Base-by-base conservation (phyloP, 805 yeast species). In the Metschnikowia sp. region DNA sequence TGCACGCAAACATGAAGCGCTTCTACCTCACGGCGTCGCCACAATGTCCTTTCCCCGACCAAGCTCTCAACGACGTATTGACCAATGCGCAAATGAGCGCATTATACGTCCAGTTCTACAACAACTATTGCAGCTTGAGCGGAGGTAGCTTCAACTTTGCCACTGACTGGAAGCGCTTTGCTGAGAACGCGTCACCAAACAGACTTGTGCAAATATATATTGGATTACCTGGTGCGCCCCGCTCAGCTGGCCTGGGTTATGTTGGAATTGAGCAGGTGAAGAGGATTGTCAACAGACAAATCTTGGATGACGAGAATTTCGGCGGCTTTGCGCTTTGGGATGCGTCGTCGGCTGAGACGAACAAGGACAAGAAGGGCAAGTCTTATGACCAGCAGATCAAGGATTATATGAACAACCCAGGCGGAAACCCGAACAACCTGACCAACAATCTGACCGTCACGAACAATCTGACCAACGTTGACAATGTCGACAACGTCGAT, bases 11-110 rank as follows among this genome's bases (percentile, higher is more conserved):
- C 10, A 45, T 47, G 32, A 32, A 84, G 42, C 39, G 39, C 42
- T 44, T 39, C 31, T 44, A 44, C 39, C 47, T 44, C 22, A 44
- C 47, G 10, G 96, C 96, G 53, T 94, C 97, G 52, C 97, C 97
- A 13, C 96, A 89, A 70, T 90, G 97, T 71, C 84, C 82, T 28
- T 86, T 83, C 64, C 96, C 96, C 22, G 97, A 90, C 70, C 84
- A 61, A n/a, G 62, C 69, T 15, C 63, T 63, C 29, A 69, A 70
- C 13, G 61, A 60, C 26, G 37, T 65, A 31, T 56, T 70, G 50
- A 52, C 50, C 79, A 42, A 76, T 66, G 81, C 88, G 10, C 74
- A 79, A 36, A 73, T 90, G 56, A 96, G 90, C 67, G 88, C 81
- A 65, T 84, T 88, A 4, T 88, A 86, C 62, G 76, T 90, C 55